Evolutionary conservation across 768 basidiomycete species (phyloP), one percentile per base, ranked within the genome.

Genomic region (Sporobolomyces phaffii): DNA sequence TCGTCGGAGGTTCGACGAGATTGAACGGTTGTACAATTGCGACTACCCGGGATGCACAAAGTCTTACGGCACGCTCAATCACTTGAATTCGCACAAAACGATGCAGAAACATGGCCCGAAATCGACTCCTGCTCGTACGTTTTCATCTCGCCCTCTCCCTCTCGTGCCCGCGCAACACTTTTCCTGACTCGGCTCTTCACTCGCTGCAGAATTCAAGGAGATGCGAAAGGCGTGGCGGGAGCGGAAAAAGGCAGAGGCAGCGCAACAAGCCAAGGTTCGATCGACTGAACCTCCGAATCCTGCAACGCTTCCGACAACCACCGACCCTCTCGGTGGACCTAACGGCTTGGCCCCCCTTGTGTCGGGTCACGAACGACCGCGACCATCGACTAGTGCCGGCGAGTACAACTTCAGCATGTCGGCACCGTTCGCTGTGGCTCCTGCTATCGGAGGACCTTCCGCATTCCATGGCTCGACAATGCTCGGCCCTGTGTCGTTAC

Each of bases 41-140:
- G 86, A 87, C 54, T 90, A 85, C 49, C 69, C 69, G n/a, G 73
- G 69, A 11, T 74, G 72, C 60, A 66, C 65, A n/a, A 73, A 74
- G 64, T 63, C 69, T n/a, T 76, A 76, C 61, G 75, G 75, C 10
- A 75, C 73, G 34, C 52, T 73, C 45, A 97, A 99, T 77, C 94
- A 99, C 78, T 82, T 99, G 67, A 99, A 99, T 77, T 91, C 92
- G 34, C 94, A 99, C 77, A 91, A 97, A 63, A 88, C 86, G n/a
- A 96, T 96, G 90, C 94, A 97, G 78, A 89, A 89, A 78, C 94
- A 99, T 77, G 94, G 94, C 47, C 62, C 81, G 20, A 97, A 94
- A 80, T 84, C 93, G 61, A 87, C 85, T 77, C 94, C 94, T 17
- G 84, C 84, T 62, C 93, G 94, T 94, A 74, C 79, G 88, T 80